These are phyloP conservation scores for Penicillium nordicum DNA, from an alignment of 2,329 filamentous ascomycete genomes.

Conservation along the genomic window DNA sequence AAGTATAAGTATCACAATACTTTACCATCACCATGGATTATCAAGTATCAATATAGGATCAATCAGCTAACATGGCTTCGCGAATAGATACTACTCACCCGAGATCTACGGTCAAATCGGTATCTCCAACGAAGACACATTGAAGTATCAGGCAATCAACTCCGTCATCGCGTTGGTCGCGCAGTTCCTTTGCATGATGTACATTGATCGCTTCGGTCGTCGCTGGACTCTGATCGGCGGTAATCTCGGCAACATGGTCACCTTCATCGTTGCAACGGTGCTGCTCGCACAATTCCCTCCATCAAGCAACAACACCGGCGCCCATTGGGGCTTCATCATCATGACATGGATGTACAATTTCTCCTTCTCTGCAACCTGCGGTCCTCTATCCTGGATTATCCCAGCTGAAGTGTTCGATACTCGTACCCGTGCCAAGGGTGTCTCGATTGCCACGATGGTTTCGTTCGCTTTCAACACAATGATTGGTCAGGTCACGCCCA, in stretches of 20 bases:
- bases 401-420: conserved; percentile 73
- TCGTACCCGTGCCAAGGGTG: conserved; percentile 69
- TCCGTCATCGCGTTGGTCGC: conserved; percentile 67
- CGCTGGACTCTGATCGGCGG: conserved; percentile 69
- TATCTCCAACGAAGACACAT: conserved; percentile 60
- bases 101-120: conserved; percentile 66
- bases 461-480: conserved; percentile 74
- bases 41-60: neutral
- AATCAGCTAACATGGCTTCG: neutral
- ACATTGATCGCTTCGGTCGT: conserved; percentile 66
- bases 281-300: conserved; percentile 62
- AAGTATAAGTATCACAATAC: conserved; percentile 8
- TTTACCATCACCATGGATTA: no score
- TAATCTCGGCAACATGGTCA: conserved; percentile 67
- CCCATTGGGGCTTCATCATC: conserved; percentile 60
- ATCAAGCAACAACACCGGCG: conserved; percentile 40
- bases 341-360: conserved; percentile 80
- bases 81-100: conserved; percentile 60
- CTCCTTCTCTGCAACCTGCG: conserved; percentile 67
- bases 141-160: conserved; percentile 74
- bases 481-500: conserved; percentile 66
- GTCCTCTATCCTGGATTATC: conserved; percentile 61
- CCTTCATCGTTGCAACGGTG: conserved; percentile 65
- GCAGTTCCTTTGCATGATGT: conserved; percentile 64
- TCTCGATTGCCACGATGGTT: conserved; percentile 69